A percentile compares a stretch with the other conserved stretches of the same genome.
Conservation (phyloP, 2,329 filamentous ascomycete genomes). For the Pseudogymnoascus sp. region DNA sequence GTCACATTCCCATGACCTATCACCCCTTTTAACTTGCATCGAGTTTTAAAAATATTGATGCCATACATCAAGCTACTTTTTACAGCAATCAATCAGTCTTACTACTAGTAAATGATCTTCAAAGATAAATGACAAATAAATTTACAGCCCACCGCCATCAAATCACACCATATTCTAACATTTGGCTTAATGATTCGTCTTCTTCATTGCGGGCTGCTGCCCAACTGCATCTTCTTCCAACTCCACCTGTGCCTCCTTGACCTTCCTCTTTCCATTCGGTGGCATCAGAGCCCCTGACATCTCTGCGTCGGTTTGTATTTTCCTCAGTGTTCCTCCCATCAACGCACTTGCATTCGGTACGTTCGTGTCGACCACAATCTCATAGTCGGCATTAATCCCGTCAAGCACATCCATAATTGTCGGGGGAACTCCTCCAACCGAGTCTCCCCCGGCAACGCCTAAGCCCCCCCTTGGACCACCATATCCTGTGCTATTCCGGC, state of each 20-base stretch:
- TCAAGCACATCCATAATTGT: not conserved
- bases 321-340: not conserved
- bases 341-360: too few relatives aligned
- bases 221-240: not conserved
- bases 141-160: not conserved
- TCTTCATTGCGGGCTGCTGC: not conserved
- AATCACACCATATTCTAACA: not conserved
- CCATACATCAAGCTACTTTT: not conserved
- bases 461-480: not conserved
- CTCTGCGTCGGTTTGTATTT: not conserved
- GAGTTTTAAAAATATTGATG: not conserved
- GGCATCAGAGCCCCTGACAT: not conserved
- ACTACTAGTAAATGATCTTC: not conserved
- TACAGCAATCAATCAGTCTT: not conserved
- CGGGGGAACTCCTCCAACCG: not conserved
- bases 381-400: not conserved
- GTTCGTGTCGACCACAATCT: not conserved
- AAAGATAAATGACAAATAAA: not conserved
- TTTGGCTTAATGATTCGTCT: not conserved
- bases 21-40: not conserved
- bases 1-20: not conserved
- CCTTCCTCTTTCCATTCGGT: not conserved
- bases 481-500: not conserved
- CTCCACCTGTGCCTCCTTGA: not conserved
- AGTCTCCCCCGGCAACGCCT: not conserved